Evolutionary conservation across 257 asterid species (phyloP).

Genomic region (Gardenia jasminoides): DNA sequence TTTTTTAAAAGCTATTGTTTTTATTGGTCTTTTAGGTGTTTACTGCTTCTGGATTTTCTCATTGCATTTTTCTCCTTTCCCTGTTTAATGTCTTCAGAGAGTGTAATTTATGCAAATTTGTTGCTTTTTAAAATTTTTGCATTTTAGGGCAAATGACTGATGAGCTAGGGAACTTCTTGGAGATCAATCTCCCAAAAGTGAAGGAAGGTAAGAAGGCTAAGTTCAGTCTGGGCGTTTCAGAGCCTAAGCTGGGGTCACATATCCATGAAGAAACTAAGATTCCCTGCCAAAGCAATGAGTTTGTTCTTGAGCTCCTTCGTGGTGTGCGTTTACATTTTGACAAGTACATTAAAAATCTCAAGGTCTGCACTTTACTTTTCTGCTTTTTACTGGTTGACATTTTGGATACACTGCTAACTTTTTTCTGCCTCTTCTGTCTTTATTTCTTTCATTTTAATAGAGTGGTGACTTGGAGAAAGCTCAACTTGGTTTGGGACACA

Average conservation of each 20-base stretch:
- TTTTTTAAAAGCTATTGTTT: neutral
- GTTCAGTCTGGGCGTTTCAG: constrained; percentile 77
- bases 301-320: constrained; percentile 79
- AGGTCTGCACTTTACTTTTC: constrained; percentile 45
- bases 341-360: constrained; percentile 57
- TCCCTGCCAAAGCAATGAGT: constrained; percentile 87
- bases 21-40: neutral
- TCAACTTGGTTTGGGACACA: constrained; percentile 93
- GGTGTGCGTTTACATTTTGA: constrained; percentile 82
- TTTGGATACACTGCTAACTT: neutral
- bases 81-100: neutral
- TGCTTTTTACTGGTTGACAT: neutral
- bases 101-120: neutral
- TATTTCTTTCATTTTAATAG: constrained; percentile 30
- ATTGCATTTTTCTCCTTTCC: neutral
- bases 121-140: neutral
- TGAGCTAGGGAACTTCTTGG: constrained; percentile 77
- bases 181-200: constrained; percentile 69
- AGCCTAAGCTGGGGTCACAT: constrained; percentile 89
- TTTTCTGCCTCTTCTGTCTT: neutral
- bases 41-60: neutral
- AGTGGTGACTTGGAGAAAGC: constrained; percentile 91
- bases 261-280: constrained; percentile 74
- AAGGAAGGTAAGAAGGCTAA: constrained; percentile 84
- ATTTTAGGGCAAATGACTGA: constrained; percentile 85